Evolutionary conservation across 192 early-diverging fungal species (phyloP), one percentile per base, ranked within the genome.

Genomic region (Powellomyces hirtus): DNA sequence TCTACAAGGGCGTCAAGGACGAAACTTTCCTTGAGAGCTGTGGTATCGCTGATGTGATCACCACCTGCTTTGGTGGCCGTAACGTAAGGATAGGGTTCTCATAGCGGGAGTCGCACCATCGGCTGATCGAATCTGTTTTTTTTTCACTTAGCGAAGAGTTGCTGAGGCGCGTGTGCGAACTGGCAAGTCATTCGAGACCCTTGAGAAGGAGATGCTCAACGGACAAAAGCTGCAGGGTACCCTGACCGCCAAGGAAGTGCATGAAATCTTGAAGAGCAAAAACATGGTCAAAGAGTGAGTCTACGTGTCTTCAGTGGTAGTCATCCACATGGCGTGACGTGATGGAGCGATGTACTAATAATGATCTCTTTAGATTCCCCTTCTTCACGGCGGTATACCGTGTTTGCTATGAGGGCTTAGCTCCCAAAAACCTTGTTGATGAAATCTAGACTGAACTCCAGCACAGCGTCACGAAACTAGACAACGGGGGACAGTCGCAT

Each of bases 171-270:
- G 89, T 74, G 93, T 95, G 37, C 73, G 74, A 29, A 96, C 94
- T 3, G 94, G 94, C n/a, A 96, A 97, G 68, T 84, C 94, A 20
- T 93, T 98, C 84, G 87, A 90, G 40, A 83, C 86, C 73, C 81
- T 98, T n/a, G 95, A 98, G 69, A 72, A 86, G 59, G 94, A 96
- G 59, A 75, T 97, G 76, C 84, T 98, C 42, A 94, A 96, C 68
- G 97, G 97, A 37, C 97, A 98, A 68, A 98, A 98, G 75, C 79
- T 98, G 50, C 97, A 98, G 79, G 97, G 97, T 46, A 93, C 93
- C 14, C 78, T 92, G 57, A 97, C 97, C 0, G 89, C 92, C 16
- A 77, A 88, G 73, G 94, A 98, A 71, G 87, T 97, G 29, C 73
- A 94, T 74, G 72, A 85, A 67, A 93, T 96, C 65, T 81, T 97